A percentile compares a stretch with the other conserved stretches of the same genome.
Conservation (phyloP, 306 rosid genomes). For the Medicago lupulina region DNA sequence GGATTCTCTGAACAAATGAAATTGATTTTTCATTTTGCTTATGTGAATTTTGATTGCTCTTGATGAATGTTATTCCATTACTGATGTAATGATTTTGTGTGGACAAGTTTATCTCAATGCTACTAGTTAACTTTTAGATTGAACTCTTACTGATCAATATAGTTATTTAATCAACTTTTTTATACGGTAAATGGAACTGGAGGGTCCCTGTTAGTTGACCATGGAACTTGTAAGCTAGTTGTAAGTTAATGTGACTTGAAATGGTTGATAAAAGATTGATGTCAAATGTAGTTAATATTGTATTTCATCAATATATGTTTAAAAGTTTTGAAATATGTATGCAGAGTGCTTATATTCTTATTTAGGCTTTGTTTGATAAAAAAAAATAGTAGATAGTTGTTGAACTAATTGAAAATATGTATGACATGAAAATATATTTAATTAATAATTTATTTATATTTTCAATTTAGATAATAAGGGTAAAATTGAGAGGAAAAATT, state of each 20-base stretch:
- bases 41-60: slow-evolving; percentile 30
- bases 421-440: too few relatives aligned
- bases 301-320: not conserved
- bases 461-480: too few relatives aligned
- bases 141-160: slow-evolving; percentile 15
- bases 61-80: slow-evolving; percentile 14
- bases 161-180: not conserved
- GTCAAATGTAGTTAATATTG: not conserved
- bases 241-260: not conserved
- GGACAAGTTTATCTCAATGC: slow-evolving; percentile 20
- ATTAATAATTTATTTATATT: too few relatives aligned
- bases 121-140: slow-evolving; percentile 23
- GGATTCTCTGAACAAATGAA: slow-evolving; percentile 65
- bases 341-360: slow-evolving; percentile 2
- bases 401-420: too few relatives aligned
- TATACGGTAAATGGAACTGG: not conserved
- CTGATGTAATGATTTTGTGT: slow-evolving; percentile 10
- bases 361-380: not conserved
- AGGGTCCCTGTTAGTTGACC: not conserved
- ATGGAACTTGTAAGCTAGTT: slow-evolving; percentile 8
- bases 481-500: too few relatives aligned
- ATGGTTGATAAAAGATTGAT: not conserved
- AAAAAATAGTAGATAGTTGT: too few relatives aligned
- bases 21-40: slow-evolving; percentile 17
- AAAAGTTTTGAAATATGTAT: not conserved